Evolutionary conservation across 306 rosid species (phyloP).

Genomic region (Gynostemma pentaphyllum): DNA sequence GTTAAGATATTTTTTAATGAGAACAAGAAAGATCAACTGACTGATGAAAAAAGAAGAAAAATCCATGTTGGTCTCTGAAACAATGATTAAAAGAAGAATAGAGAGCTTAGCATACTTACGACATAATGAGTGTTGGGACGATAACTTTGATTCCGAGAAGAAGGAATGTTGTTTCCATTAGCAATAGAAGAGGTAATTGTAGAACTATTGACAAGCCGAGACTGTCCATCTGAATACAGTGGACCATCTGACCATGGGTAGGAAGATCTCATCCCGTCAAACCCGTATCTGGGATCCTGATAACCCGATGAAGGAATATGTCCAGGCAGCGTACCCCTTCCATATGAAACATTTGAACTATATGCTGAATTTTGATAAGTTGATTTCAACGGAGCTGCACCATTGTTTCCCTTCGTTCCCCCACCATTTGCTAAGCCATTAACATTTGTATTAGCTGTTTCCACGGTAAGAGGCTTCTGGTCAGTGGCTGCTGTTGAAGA

Average conservation of each 20-base stretch:
- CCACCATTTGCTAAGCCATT: conserved; percentile 41
- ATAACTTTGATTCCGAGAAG: conserved; percentile 60
- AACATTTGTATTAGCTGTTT: conserved; percentile 48
- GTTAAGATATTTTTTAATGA: too few species aligned
- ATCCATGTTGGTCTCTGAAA: background rate
- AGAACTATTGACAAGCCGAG: conserved; percentile 52
- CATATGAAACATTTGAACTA: conserved; percentile 33
- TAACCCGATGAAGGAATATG: conserved; percentile 54
- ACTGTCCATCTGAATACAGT: conserved; percentile 74
- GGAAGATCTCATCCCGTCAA: conserved; percentile 48
- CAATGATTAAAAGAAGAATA: background rate
- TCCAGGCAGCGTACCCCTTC: conserved; percentile 40
- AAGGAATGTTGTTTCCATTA: conserved; percentile 7
- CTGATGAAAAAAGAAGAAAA: background rate
- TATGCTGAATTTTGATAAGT: conserved; percentile 26
- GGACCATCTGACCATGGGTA: conserved; percentile 62
- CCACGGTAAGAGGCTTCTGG: conserved; percentile 61
- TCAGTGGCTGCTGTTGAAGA: conserved; percentile 56
- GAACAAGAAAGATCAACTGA: too few species aligned
- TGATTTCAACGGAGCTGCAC: conserved; percentile 25
- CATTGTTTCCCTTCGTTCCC: conserved; percentile 41
- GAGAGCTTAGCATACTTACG: conserved; percentile 24
- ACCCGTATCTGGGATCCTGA: conserved; percentile 77
- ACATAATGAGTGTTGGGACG: conserved; percentile 70
- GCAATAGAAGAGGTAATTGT: conserved; percentile 36